Evolutionary conservation across 345 rosid genomes (phyloP).

Genomic region (Syzygium aromaticum): DNA sequence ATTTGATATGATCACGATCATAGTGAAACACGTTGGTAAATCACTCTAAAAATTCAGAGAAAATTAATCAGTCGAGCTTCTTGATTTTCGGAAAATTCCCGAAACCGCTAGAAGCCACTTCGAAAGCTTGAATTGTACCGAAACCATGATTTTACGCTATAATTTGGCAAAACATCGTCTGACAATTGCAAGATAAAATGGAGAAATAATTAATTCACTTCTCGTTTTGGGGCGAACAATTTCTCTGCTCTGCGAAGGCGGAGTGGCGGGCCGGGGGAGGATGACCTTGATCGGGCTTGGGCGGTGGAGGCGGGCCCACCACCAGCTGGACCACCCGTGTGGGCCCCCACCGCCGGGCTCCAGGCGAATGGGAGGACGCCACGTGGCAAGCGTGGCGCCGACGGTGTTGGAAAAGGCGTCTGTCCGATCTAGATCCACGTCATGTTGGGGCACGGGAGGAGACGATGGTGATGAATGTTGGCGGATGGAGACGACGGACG

Average conservation of each 20-base stretch:
- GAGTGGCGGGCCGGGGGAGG: background rate
- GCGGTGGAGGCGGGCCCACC: background rate
- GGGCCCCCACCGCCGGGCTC: background rate
- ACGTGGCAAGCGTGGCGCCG: background rate
- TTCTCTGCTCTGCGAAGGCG: background rate
- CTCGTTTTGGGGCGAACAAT: background rate
- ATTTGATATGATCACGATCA: background rate
- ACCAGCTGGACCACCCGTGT: background rate
- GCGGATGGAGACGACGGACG: too few species aligned
- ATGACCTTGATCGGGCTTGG: background rate
- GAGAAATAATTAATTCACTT: background rate
- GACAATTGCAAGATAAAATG: background rate
- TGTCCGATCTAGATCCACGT: background rate
- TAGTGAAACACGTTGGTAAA: rapidly evolving
- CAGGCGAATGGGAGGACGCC: background rate
- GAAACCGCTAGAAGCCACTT: background rate
- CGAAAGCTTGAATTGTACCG: background rate
- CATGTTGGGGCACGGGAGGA: background rate
- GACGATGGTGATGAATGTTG: too few species aligned
- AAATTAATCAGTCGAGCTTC: rapidly evolving
- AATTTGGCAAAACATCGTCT: too few species aligned
- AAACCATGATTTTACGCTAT: background rate
- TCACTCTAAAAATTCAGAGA: background rate
- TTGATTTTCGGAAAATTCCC: background rate
- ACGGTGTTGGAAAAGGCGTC: background rate